Base-by-base conservation (phyloP, 1,284 basidiomycete genomes). In the Wolfiporia cocos region DNA sequence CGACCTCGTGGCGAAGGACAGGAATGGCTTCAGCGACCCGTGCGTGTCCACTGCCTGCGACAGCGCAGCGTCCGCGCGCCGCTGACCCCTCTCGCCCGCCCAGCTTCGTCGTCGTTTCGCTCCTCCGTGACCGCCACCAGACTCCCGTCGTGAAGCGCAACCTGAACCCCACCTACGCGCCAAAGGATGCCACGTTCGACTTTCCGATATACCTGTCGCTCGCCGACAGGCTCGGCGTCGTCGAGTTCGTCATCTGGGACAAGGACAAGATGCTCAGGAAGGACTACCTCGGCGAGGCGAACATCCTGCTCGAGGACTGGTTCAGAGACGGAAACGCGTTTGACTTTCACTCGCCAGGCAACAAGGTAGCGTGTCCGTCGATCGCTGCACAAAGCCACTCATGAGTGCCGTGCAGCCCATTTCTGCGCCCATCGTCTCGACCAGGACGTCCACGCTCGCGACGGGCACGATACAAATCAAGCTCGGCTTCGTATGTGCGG, bases 231-330 rank as follows among this genome's bases (percentile, higher is more conserved):
- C 74, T 92, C 10, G 84, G 86, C 32, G 81, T 78, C 5, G 56
- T 97, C 37, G 92, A 97, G 60, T 71, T 92, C 35, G 84, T 97
- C 23, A 73, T 92, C 0, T 98, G 94, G 94, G 92, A 95, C 65
- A 92, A 89, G 68, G 94, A 95, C 57, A n/a, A n/a, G n/a, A 67
- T 84, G 52, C 63, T 92, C 51, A 78, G 74, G 58, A 93, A 95
- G 68, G 93, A 96, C 45, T 98, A 97, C 64, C 76, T 98, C 37
- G 95, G 95, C 22, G 95, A 98, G 63, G 76, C 81, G 9, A 76
- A 81, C 1, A 58, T 97, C 5, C 75, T 78, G 0, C 59, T 95
- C 20, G 79, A 86, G 22, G 78, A 88, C 34, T 97, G 92, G 92
- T 92, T 92, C 58, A 61, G 60, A 17, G 68, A 70, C 2, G 73